These are phyloP conservation scores for Suillus fuscotomentosus DNA, from an alignment of 768 basidiomycete species.

Conservation along the genomic window DNA sequence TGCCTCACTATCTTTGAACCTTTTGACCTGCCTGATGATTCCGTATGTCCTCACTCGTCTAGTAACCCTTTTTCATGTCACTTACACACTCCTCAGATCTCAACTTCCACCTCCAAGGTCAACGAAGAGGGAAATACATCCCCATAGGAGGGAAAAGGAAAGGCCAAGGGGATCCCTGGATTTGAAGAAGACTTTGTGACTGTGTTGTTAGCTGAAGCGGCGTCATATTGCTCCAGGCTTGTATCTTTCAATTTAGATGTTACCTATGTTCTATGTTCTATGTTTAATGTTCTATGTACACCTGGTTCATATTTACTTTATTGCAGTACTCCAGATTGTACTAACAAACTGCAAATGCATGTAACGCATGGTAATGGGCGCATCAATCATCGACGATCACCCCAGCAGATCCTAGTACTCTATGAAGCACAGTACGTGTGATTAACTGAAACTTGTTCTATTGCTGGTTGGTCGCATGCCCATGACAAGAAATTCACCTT, in stretches of 20 bases:
- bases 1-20: not conserved
- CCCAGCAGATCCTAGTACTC: too few species aligned
- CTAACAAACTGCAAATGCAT: not conserved
- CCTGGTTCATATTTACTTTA: not conserved
- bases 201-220: too few species aligned
- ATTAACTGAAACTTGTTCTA: too few species aligned
- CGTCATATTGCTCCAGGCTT: not conserved
- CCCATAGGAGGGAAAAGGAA: too few species aligned
- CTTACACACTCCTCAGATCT: not conserved
- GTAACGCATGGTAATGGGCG: too few species aligned
- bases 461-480: too few species aligned
- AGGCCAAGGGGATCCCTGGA: constrained; percentile 4
- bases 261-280: not conserved
- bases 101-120: not conserved
- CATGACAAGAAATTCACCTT: too few species aligned
- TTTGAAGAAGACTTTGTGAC: not conserved
- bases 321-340: not conserved
- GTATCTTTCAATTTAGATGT: not conserved
- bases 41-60: not conserved
- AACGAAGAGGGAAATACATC: too few species aligned
- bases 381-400: too few species aligned
- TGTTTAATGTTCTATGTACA: not conserved
- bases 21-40: not conserved
- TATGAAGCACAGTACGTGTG: too few species aligned
- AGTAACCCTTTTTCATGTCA: not conserved